Evolutionary conservation across 768 basidiomycete genomes (phyloP), one percentile per base, ranked within the genome.

Genomic region (Psilocybe cyanescens): DNA sequence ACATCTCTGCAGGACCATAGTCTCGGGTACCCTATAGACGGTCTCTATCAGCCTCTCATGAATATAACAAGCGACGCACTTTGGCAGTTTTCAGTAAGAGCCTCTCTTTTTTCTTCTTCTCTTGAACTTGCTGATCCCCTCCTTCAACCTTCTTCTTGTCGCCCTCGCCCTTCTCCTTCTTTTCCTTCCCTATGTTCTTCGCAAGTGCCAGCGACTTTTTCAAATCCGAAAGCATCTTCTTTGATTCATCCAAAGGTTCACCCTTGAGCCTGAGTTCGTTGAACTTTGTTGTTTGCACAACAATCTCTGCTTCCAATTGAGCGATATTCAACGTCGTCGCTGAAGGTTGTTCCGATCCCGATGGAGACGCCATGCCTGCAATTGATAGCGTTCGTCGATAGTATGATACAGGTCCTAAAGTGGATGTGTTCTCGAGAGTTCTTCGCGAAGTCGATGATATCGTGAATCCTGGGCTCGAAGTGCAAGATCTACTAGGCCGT

Each of bases 71-170:
- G 24, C 24, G 24, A 67, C 87, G 58, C 57, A 92, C 95, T 86
- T 99, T 98, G 45, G 95, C 91, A 1, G 95, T 97, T 79, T 99
- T 99, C 67, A 99, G 82, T 59, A 91, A 71, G 64, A 98, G 70
- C 50, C 85, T 78, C 54, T 85, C 90, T 67, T 83, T 87, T 78
- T 90, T 90, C 78, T 87, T 87, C 52, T 72, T 80, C 14, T 75
- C 80, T 8, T 76, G 81, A 46, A 79, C 82, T 46, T 46, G 71
- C 71, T 53, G 55, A 35, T 11, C 53, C 30, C 72, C 60, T 37
- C 58, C 67, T 73, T 81, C 53, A 71, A 68, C 71, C 60, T 67
- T 68, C 45, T 39, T 54, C 31, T 54, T 54, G 29, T 54, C 49
- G 3, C 14, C 37, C 3, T 60, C 48, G 6, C 50, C 55, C 59